Evolutionary conservation across 352 stramenopile species (phyloP).

Genomic region (Plasmopara halstedii): DNA sequence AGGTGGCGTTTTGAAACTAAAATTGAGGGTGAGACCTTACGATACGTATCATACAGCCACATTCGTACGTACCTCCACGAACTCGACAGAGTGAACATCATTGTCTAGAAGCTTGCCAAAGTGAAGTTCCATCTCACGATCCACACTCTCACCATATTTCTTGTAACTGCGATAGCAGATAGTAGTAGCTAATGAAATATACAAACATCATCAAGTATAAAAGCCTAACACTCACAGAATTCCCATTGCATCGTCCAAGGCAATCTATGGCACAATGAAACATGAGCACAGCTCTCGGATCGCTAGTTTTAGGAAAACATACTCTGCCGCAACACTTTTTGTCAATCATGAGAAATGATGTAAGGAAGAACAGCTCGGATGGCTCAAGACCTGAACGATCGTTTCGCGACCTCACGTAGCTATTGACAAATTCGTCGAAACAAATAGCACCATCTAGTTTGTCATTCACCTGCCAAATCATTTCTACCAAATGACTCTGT

Average conservation of each 20-base stretch:
- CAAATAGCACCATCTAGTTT: conserved; percentile 61
- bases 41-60: not conserved
- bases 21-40: not conserved
- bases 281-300: not conserved
- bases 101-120: conserved; percentile 60
- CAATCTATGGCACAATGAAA: conserved; percentile 29
- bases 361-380: conserved; percentile 73
- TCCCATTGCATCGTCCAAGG: conserved; percentile 68
- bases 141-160: conserved; percentile 74
- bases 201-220: not conserved
- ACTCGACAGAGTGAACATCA: conserved; percentile 56
- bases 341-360: conserved; percentile 81
- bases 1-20: conserved; percentile 57
- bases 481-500: conserved; percentile 46
- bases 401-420: conserved; percentile 54
- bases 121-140: conserved; percentile 69
- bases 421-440: conserved; percentile 70
- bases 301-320: conserved; percentile 3
- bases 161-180: conserved; percentile 31
- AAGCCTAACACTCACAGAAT: conserved; percentile 46
- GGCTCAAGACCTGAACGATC: conserved; percentile 64
- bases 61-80: conserved; percentile 32
- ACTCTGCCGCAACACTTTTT: conserved; percentile 61
- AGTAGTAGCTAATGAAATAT: too few relatives aligned
- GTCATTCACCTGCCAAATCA: conserved; percentile 80